These are phyloP conservation scores for Cutaneotrichosporon dermatis DNA, from an alignment of 1,284 basidiomycete species.

Conservation along the genomic window DNA sequence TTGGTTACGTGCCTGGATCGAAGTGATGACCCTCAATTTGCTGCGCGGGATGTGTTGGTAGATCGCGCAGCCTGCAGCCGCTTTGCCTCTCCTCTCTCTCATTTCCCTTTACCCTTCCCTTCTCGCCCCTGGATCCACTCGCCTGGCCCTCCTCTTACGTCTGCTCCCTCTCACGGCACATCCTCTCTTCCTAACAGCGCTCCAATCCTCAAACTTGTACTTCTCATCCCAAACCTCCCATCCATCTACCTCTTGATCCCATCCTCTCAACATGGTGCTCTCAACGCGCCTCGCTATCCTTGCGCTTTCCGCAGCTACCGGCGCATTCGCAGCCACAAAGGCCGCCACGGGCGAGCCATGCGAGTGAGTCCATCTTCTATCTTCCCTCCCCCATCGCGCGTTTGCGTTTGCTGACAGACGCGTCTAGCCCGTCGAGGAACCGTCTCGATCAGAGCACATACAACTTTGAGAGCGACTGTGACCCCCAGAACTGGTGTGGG, in stretches of 20 bases:
- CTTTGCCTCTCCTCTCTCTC: too few relatives aligned
- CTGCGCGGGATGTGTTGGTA: too few relatives aligned
- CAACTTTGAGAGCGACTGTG: conserved; percentile 72
- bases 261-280: conserved; percentile 5
- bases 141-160: too few relatives aligned
- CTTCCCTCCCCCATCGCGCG: not conserved
- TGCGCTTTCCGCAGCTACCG: not conserved
- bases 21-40: too few relatives aligned
- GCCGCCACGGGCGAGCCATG: conserved; percentile 4
- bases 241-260: not conserved
- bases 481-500: conserved; percentile 64
- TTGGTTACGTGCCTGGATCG: too few relatives aligned
- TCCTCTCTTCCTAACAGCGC: not conserved
- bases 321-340: conserved; percentile 4
- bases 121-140: too few relatives aligned
- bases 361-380: conserved; percentile 3
- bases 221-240: too few relatives aligned
- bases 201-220: too few relatives aligned
- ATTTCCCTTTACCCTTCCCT: too few relatives aligned
- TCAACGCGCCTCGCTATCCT: not conserved
- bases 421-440: conserved; percentile 50
- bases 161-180: not conserved
- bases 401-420: not conserved
- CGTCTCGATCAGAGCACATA: conserved; percentile 68
- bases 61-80: too few relatives aligned